Conservation (phyloP, 129 eudicot genomes). For the Pulicaria dysenterica region DNA sequence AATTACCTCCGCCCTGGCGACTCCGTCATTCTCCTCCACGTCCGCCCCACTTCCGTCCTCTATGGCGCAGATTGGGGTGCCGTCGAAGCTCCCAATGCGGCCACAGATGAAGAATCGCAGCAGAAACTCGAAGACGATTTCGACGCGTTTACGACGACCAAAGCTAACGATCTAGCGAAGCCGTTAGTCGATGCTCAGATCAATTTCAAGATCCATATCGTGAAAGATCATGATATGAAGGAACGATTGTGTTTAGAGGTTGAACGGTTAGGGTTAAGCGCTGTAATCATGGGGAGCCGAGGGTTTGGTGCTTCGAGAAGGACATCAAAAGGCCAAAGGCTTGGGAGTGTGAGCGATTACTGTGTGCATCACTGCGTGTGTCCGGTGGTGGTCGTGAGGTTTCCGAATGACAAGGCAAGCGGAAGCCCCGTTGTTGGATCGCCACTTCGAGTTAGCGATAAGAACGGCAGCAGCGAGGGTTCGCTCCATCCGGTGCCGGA, state of each 20-base stretch:
- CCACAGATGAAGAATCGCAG: constrained; percentile 46
- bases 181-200: constrained; percentile 58
- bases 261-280: constrained; percentile 71
- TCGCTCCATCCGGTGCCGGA: constrained; percentile 60
- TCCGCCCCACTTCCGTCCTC: constrained; percentile 73
- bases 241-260: constrained; percentile 71
- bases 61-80: constrained; percentile 89
- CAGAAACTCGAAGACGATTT: constrained; percentile 68
- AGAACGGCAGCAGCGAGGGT: constrained; percentile 27
- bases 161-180: constrained; percentile 60
- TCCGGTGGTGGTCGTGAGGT: constrained; percentile 85
- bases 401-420: constrained; percentile 51
- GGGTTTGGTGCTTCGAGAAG: constrained; percentile 68
- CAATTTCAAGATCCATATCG: constrained; percentile 70
- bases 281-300: constrained; percentile 81
- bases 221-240: constrained; percentile 82
- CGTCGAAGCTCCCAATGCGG: constrained; percentile 25
- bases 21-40: constrained; percentile 78
- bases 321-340: constrained; percentile 47
- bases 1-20: constrained; percentile 81
- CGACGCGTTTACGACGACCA: constrained; percentile 47
- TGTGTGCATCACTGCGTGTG: constrained; percentile 86
- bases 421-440: constrained; percentile 26
- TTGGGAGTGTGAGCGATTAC: constrained; percentile 84
- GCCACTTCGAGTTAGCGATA: constrained; percentile 32